Percentiles rank a stretch among this genome's conserved stretches.
Conservation (phyloP, 2,329 filamentous ascomycete genomes). For the Celoporthe dispersa region DNA sequence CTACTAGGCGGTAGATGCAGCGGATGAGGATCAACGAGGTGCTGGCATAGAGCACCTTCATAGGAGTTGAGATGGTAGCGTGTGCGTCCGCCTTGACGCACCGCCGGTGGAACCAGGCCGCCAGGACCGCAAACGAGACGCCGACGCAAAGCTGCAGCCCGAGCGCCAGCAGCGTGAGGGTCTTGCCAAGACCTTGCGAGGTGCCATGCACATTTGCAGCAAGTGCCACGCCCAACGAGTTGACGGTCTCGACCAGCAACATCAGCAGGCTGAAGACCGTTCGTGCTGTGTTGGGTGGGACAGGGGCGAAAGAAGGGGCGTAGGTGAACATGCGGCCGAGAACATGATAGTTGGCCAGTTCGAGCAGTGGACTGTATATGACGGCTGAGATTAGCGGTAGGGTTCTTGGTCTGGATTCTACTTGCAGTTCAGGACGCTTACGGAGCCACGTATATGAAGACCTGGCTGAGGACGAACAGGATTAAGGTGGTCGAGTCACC, state of each 20-base stretch:
- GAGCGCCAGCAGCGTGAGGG: slow-evolving; percentile 55
- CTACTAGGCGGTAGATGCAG: slow-evolving; percentile 62
- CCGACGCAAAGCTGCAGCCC: slow-evolving; percentile 59
- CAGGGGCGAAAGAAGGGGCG: slow-evolving; percentile 56
- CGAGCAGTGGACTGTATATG: slow-evolving; percentile 44
- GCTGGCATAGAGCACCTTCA: slow-evolving; percentile 57
- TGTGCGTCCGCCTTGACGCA: slow-evolving; percentile 44
- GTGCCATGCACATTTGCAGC: slow-evolving; percentile 45
- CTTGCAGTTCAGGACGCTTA: slow-evolving; percentile 34
- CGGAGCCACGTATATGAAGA: slow-evolving; percentile 46
- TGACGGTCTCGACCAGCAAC: slow-evolving; percentile 52
- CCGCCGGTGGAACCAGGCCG: slow-evolving; percentile 52
- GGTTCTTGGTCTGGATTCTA: not conserved
- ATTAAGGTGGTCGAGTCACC: slow-evolving; percentile 34
- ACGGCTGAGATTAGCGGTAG: not conserved
- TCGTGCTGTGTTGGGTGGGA: slow-evolving; percentile 44
- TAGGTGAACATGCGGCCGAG: slow-evolving; percentile 61
- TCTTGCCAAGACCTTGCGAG: slow-evolving; percentile 21
- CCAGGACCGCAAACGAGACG: slow-evolving; percentile 52
- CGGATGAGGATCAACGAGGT: slow-evolving; percentile 54
- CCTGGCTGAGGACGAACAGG: slow-evolving; percentile 39
- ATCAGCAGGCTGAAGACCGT: slow-evolving; percentile 47
- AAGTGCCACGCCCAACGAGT: slow-evolving; percentile 53
- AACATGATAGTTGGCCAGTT: slow-evolving; percentile 60
- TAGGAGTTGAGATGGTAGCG: slow-evolving; percentile 40